A percentile compares a stretch with the other conserved stretches of the same genome.
Evolutionary conservation across 495 filamentous ascomycete species (phyloP).

Genomic region (Rostrohypoxylon terebratum): DNA sequence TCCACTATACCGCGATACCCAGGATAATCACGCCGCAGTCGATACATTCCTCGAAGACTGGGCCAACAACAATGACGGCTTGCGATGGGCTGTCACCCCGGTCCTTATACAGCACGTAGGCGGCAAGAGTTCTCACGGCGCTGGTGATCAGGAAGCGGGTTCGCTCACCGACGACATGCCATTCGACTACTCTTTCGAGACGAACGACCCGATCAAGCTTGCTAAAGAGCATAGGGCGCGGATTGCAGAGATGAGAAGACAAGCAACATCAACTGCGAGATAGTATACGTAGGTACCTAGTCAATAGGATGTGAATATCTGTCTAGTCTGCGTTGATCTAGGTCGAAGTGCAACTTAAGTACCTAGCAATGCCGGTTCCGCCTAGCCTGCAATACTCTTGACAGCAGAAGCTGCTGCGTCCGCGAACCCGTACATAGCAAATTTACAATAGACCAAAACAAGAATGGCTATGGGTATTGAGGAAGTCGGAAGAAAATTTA

Average conservation of each 20-base stretch:
- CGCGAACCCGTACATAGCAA: neutral
- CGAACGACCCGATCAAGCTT: constrained; percentile 40
- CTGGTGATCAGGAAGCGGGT: constrained; percentile 37
- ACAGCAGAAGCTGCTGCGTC: neutral
- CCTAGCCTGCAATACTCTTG: neutral
- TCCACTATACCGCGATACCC: constrained; percentile 54
- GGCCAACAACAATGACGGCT: constrained; percentile 50
- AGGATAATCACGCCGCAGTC: constrained; percentile 50
- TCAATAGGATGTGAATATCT: neutral
- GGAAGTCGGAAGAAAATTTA: neutral
- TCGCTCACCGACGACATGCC: constrained; percentile 45
- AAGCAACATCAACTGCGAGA: neutral
- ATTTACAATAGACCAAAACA: neutral
- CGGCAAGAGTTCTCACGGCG: constrained; percentile 35
- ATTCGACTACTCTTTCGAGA: constrained; percentile 41
- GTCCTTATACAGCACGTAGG: constrained; percentile 60
- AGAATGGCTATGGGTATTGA: neutral
- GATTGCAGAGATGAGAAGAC: constrained; percentile 17
- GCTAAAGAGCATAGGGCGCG: constrained; percentile 30
- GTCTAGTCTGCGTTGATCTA: neutral
- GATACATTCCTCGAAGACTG: constrained; percentile 63
- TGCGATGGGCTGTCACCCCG: constrained; percentile 64
- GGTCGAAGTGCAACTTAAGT: neutral
- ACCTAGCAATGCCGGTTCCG: neutral
- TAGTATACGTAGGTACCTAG: neutral